Evolutionary conservation across 2,329 filamentous ascomycete species (phyloP).

Genomic region (Ascochyta koolunga): DNA sequence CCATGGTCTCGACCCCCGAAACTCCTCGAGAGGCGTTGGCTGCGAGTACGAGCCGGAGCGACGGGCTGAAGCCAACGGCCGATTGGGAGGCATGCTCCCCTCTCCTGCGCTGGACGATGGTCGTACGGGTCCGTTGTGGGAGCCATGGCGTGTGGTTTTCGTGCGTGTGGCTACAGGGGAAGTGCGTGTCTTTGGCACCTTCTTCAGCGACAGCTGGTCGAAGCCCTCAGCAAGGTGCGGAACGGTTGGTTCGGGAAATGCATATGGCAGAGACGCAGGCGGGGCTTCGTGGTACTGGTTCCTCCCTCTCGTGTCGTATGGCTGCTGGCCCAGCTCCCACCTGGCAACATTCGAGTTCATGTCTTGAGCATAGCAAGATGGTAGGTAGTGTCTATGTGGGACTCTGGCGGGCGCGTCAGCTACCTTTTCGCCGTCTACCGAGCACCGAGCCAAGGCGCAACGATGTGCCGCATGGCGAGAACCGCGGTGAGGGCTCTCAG

Average conservation of each 20-base stretch:
- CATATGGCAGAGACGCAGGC: constrained; percentile 29
- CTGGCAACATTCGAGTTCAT: constrained; percentile 46
- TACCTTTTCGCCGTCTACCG: not conserved
- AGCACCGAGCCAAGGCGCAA: constrained; percentile 2
- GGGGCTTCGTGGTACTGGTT: constrained; percentile 29
- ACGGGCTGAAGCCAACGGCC: constrained; percentile 31
- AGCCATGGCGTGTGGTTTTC: constrained; percentile 46
- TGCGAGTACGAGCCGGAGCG: constrained; percentile 47
- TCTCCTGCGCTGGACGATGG: constrained; percentile 45
- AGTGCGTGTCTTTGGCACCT: constrained; percentile 39
- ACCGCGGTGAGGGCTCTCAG: constrained; percentile 26
- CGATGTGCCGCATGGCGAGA: constrained; percentile 18
- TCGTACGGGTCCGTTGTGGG: constrained; percentile 37
- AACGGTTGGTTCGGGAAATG: constrained; percentile 35
- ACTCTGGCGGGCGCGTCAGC: constrained; percentile 36
- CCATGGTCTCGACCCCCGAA: constrained; percentile 45
- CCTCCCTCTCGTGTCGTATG: constrained; percentile 29
- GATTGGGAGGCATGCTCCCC: constrained; percentile 32
- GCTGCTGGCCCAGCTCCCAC: constrained; percentile 42
- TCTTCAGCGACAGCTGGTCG: constrained; percentile 35
- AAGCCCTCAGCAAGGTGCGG: constrained; percentile 31
- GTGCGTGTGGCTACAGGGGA: constrained; percentile 44
- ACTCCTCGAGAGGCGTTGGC: constrained; percentile 46
- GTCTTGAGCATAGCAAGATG: constrained; percentile 45
- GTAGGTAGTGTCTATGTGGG: constrained; percentile 25